These are phyloP conservation scores for Cicer pinnatifidum DNA, from an alignment of 306 rosid species.

Conservation along the genomic window DNA sequence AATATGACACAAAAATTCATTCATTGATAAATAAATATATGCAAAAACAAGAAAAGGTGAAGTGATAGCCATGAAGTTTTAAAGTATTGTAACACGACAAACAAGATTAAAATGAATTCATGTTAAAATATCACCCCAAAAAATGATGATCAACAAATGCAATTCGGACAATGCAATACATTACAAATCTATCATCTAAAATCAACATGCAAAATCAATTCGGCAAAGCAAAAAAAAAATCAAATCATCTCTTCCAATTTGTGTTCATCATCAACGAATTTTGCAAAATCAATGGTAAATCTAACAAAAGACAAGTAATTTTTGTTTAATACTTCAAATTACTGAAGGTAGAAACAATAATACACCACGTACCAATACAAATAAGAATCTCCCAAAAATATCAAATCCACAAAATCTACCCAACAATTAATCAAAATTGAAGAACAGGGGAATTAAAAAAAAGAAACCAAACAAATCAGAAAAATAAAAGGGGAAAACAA, in stretches of 20 bases:
- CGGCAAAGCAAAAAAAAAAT: constrained; percentile 20
- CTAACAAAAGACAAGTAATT: background rate
- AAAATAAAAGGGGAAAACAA: background rate
- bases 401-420: background rate
- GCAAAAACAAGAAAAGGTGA: background rate
- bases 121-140: background rate
- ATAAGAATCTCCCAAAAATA: constrained; percentile 21
- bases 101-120: background rate
- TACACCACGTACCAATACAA: background rate
- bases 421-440: constrained; percentile 9
- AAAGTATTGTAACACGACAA: background rate
- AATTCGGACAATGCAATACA: background rate
- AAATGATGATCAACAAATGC: background rate
- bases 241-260: background rate
- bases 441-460: background rate
- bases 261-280: constrained; percentile 7
- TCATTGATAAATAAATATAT: background rate
- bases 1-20: background rate
- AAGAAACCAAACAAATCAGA: constrained; percentile 29
- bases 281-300: constrained; percentile 17
- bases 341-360: background rate
- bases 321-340: constrained; percentile 11
- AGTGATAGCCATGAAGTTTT: background rate
- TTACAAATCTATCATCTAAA: background rate
- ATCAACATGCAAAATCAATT: constrained; percentile 10